Evolutionary conservation across 1,139 yeast species (phyloP).

Genomic region (Protomyces pachydermus): DNA sequence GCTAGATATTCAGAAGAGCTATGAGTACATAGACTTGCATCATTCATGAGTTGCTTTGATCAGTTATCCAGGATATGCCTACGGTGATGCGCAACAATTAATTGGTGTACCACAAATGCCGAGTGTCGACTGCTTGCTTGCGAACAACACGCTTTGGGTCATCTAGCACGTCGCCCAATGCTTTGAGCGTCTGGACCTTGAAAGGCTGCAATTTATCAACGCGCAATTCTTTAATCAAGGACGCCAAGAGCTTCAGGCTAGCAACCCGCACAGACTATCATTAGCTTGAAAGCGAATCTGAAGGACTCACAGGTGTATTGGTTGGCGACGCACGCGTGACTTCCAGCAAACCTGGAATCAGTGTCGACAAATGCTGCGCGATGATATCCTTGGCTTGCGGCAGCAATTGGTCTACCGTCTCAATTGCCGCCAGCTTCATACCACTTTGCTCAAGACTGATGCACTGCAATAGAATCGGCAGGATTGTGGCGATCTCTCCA

Average conservation of each 20-base stretch:
- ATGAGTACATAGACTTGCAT: too few species aligned
- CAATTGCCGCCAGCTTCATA: conserved; percentile 56
- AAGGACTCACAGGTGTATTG: conserved; percentile 5
- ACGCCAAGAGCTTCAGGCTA: conserved; percentile 54
- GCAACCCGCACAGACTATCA: conserved; percentile 51
- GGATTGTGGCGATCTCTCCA: conserved; percentile 56
- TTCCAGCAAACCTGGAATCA: conserved; percentile 54
- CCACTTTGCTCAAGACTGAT: conserved; percentile 49
- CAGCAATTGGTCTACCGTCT: conserved; percentile 46
- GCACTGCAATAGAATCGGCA: conserved; percentile 70
- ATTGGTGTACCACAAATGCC: conserved; percentile 47
- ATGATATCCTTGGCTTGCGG: conserved; percentile 51
- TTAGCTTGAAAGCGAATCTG: conserved; percentile 21
- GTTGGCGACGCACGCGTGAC: conserved; percentile 28
- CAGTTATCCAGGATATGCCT: too few species aligned
- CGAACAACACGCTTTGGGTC: conserved; percentile 73
- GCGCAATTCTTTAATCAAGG: conserved; percentile 46
- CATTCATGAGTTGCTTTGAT: too few species aligned
- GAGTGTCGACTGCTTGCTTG: conserved; percentile 66
- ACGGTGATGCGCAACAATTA: neutral
- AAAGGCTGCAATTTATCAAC: conserved; percentile 49
- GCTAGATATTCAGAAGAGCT: conserved; percentile 35
- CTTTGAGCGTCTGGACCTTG: conserved; percentile 49
- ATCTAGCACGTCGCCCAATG: conserved; percentile 55
- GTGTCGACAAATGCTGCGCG: conserved; percentile 50